Evolutionary conservation across 2,329 filamentous ascomycete genomes (phyloP).

Genomic region (Zalaria obscura): DNA sequence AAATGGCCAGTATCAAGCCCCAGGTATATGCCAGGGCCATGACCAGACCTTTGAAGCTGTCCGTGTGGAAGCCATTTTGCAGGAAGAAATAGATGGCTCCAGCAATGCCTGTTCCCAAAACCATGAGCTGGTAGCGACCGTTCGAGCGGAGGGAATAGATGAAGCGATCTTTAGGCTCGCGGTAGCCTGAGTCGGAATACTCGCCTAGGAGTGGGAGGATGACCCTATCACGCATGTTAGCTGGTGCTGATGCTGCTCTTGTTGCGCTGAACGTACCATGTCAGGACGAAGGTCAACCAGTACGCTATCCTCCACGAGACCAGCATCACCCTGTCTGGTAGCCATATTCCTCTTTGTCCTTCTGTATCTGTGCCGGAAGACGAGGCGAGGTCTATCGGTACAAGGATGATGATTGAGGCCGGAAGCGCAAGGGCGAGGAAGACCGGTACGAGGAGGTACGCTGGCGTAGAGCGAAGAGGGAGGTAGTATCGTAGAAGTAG

Average conservation of each 20-base stretch:
- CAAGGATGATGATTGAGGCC: constrained; percentile 76
- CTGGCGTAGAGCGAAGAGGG: constrained; percentile 77
- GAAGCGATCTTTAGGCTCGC: constrained; percentile 67
- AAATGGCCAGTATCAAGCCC: constrained; percentile 83
- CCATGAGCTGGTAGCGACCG: constrained; percentile 73
- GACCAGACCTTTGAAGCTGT: constrained; percentile 63
- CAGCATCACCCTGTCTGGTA: constrained; percentile 62
- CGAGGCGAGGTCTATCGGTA: constrained; percentile 90
- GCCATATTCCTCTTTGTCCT: constrained; percentile 64
- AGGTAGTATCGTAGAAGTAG: constrained; percentile 81
- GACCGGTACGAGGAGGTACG: constrained; percentile 78
- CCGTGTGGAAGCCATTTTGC: constrained; percentile 48
- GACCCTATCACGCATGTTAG: constrained; percentile 40
- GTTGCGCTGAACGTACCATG: constrained; percentile 49
- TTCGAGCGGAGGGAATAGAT: constrained; percentile 78
- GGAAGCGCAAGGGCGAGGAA: constrained; percentile 94
- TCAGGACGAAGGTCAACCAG: constrained; percentile 91
- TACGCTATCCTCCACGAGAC: constrained; percentile 92
- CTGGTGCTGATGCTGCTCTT: neutral
- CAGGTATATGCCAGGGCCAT: constrained; percentile 95
- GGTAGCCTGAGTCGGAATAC: constrained; percentile 87
- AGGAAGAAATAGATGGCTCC: constrained; percentile 75
- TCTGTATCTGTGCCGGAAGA: constrained; percentile 60
- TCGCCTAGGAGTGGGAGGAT: constrained; percentile 88
- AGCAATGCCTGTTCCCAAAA: constrained; percentile 54